phyloP scores from a whole-genome alignment of 306 rosid genomes.

The Parietaria judaica region DNA sequence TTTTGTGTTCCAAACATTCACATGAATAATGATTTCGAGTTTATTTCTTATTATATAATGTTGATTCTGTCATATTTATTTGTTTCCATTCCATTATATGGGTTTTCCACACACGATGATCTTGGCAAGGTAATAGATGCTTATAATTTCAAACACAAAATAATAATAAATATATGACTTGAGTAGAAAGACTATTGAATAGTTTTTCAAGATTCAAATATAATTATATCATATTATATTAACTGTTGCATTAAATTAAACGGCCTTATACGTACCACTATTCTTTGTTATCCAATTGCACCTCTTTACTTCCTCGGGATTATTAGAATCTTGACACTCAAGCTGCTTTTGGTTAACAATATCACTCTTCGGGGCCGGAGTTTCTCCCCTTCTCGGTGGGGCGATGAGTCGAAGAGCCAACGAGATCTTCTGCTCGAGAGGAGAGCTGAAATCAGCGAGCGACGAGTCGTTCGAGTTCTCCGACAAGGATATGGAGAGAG shows the following conservation, averaged over 20 bases:
- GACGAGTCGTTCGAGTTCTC: conserved; percentile 88
- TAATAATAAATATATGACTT: no score
- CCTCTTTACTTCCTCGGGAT: conserved; percentile 54
- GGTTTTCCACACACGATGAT: no score
- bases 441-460: conserved; percentile 48
- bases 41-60: no score
- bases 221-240: no score
- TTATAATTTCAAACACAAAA: no score
- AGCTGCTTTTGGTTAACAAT: conserved; percentile 28
- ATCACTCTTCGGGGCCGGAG: conserved; percentile 24
- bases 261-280: conserved; percentile 42
- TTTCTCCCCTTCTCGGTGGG: conserved; percentile 45
- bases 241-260: no score
- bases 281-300: conserved; percentile 84
- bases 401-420: conserved; percentile 62
- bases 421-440: conserved; percentile 64
- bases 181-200: no score
- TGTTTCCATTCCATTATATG: no score
- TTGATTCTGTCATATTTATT: no score
- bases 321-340: conserved; percentile 21
- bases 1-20: background rate
- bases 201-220: no score
- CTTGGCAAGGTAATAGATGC: no score
- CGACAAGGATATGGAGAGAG: conserved; percentile 71
- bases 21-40: no score